A percentile compares a stretch with the other conserved stretches of the same genome.
These are phyloP conservation scores for Sugiyamaella japonica DNA, from an alignment of 1,139 yeast species.

Conservation along the genomic window DNA sequence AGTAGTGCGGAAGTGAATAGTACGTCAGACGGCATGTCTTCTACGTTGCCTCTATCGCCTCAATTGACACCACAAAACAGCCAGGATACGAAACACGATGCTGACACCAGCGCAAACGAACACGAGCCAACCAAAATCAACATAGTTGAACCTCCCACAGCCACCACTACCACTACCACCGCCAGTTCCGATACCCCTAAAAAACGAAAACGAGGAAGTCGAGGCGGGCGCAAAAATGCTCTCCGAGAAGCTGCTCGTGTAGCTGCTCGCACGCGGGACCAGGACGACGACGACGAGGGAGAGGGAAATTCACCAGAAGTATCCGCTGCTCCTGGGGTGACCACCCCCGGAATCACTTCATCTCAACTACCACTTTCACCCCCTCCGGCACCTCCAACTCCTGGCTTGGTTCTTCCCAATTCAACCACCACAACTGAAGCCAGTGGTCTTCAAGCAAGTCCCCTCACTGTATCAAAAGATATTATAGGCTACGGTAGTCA, in stretches of 20 bases:
- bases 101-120: not conserved
- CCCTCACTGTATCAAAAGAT: conserved; percentile 64
- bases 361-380: conserved; percentile 3
- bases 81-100: not conserved
- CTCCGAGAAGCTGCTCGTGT: conserved; percentile 42
- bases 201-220: conserved; percentile 71
- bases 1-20: not conserved
- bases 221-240: conserved; percentile 69
- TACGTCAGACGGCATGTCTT: not conserved
- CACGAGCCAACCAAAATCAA: not conserved
- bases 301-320: not conserved
- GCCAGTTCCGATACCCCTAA: conserved; percentile 18
- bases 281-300: not conserved
- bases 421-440: conserved; percentile 15
- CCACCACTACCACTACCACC: not conserved
- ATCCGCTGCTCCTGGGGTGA: not conserved
- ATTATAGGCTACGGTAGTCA: conserved; percentile 94
- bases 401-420: conserved; percentile 15
- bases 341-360: no score
- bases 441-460: conserved; percentile 41
- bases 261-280: conserved; percentile 12
- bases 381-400: conserved; percentile 4
- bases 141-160: not conserved
- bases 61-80: not conserved
- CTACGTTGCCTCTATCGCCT: not conserved